phyloP scores from a whole-genome alignment of 2,329 filamentous ascomycete genomes.

The Sporothrix sp. region DNA sequence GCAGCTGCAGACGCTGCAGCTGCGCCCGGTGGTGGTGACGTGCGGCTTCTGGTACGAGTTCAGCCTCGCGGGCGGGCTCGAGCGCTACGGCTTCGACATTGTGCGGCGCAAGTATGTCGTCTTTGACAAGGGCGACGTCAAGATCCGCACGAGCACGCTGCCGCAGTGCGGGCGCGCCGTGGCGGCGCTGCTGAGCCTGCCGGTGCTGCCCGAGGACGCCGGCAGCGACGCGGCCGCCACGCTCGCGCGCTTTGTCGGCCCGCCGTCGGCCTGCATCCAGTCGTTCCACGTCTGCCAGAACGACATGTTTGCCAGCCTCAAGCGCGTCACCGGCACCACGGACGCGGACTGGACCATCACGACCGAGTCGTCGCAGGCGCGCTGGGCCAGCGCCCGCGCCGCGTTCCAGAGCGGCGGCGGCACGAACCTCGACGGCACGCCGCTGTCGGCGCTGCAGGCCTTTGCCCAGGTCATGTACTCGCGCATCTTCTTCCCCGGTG shows the following conservation, averaged over 20 bases:
- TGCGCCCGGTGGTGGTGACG: conserved; percentile 26
- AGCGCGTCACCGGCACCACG: conserved; percentile 46
- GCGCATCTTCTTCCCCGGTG: conserved; percentile 40
- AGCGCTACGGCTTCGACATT: conserved; percentile 23
- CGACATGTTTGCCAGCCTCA: conserved; percentile 54
- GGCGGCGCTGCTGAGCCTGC: conserved; percentile 37
- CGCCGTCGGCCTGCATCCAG: conserved; percentile 34
- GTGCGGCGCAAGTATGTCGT: conserved; percentile 21
- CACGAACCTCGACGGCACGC: conserved; percentile 19
- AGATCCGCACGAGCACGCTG: conserved; percentile 50
- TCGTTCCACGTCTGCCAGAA: conserved; percentile 51
- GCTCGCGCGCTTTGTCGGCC: conserved; percentile 11
- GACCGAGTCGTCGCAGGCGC: conserved; percentile 35
- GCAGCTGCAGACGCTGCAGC: conserved; percentile 31
- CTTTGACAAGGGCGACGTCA: conserved; percentile 47
- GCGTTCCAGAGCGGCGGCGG: conserved; percentile 24
- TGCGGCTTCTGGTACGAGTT: conserved; percentile 46
- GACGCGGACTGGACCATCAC: conserved; percentile 52
- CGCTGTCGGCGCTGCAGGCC: conserved; percentile 31
- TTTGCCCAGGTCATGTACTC: conserved; percentile 45
- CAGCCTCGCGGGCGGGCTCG: conserved; percentile 28
- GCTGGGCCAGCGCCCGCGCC: conserved; percentile 38
- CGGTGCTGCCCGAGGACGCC: conserved; percentile 12
- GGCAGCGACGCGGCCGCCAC: neutral
- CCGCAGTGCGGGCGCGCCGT: conserved; percentile 35